A percentile compares a stretch with the other conserved stretches of the same genome.
Evolutionary conservation across 2,329 filamentous ascomycete genomes (phyloP).

Genomic region (Diaporthe citrichinensis): DNA sequence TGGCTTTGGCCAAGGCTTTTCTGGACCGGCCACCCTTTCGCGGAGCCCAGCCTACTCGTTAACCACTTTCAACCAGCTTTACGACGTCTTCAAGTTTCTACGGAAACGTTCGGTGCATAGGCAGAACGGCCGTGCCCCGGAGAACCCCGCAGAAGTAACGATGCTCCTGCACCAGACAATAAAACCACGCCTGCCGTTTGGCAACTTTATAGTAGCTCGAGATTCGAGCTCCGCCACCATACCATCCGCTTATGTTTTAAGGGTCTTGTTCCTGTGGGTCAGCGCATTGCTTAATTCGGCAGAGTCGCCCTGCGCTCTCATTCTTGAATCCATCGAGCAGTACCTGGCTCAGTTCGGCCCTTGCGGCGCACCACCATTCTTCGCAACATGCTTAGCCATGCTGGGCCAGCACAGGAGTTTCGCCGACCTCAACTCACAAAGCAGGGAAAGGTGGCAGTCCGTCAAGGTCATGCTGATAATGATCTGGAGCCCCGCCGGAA

Average conservation of each 20-base stretch:
- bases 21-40: slow-evolving; percentile 44
- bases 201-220: slow-evolving; percentile 43
- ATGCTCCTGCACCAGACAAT: slow-evolving; percentile 44
- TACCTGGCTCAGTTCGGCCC: slow-evolving; percentile 46
- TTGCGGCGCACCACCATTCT: slow-evolving; percentile 46
- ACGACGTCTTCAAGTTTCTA: slow-evolving; percentile 55
- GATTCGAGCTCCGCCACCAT: slow-evolving; percentile 43
- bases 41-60: slow-evolving; percentile 53
- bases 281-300: slow-evolving; percentile 42
- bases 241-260: slow-evolving; percentile 47
- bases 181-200: slow-evolving; percentile 44
- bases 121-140: slow-evolving; percentile 30
- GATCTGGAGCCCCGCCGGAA: slow-evolving; percentile 28
- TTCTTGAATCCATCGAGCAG: slow-evolving; percentile 45
- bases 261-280: slow-evolving; percentile 48
- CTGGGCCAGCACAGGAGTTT: slow-evolving; percentile 42
- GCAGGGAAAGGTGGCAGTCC: slow-evolving; percentile 36
- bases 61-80: slow-evolving; percentile 60
- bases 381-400: slow-evolving; percentile 45
- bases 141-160: slow-evolving; percentile 32
- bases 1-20: slow-evolving; percentile 51
- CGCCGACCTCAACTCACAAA: slow-evolving; percentile 40
- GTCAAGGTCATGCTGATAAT: slow-evolving; percentile 36
- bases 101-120: slow-evolving; percentile 43
- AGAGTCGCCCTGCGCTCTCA: slow-evolving; percentile 38